These are phyloP conservation scores for Raddia distichophylla DNA, from an alignment of 176 grass and related monocot genomes.

Conservation along the genomic window DNA sequence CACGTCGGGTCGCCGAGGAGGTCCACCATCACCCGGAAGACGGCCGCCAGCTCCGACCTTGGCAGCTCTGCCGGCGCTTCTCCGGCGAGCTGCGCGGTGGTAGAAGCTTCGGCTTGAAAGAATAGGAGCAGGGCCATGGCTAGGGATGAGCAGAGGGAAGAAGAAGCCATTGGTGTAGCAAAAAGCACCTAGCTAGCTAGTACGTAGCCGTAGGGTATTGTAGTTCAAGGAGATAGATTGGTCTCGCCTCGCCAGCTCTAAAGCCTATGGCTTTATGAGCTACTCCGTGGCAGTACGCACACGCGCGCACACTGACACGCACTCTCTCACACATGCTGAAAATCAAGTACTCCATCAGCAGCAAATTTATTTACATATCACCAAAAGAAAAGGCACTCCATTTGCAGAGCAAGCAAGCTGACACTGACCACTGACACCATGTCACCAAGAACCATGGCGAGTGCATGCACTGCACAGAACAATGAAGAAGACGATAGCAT, in stretches of 20 bases:
- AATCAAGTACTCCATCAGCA: neutral
- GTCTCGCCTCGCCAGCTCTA: conserved; percentile 1
- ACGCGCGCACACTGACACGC: neutral
- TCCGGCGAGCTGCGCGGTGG: neutral
- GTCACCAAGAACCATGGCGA: conserved; percentile 14
- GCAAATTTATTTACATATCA: neutral
- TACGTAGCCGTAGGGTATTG: conserved; percentile 2
- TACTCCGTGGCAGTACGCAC: neutral
- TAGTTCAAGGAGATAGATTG: neutral
- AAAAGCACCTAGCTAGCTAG: too few species aligned
- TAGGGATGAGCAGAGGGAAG: conserved; percentile 1
- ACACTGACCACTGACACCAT: conserved; percentile 11
- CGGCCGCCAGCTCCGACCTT: conserved; percentile 58
- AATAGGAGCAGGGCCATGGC: neutral
- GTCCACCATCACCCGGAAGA: conserved; percentile 58
- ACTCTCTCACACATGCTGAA: neutral
- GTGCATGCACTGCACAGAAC: neutral
- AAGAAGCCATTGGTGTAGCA: conserved; percentile 23
- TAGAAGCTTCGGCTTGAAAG: neutral
- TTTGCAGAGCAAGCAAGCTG: too few species aligned
- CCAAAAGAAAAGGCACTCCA: conserved; percentile 3
- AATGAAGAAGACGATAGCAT: too few species aligned
- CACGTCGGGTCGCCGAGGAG: conserved; percentile 69
- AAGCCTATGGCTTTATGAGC: conserved; percentile 39
- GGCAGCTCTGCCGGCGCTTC: conserved; percentile 49